Base-by-base conservation (phyloP, 305 asterid genomes). In the Fraxinus dipetala region DNA sequence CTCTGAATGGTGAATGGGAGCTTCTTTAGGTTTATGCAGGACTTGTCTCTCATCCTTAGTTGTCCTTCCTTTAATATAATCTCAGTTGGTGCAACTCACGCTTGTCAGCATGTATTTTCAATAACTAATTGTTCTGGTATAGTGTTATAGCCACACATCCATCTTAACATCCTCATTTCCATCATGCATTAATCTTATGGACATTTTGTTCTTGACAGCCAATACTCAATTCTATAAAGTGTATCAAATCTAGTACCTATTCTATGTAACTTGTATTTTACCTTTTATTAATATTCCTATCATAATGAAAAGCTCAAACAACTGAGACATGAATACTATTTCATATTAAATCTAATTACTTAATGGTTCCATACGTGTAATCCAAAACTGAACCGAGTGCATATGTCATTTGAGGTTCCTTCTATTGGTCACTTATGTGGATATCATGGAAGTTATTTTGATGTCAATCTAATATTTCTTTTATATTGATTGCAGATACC, bases 401-500 rank as follows among this genome's bases (percentile, higher is more conserved):
- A 35, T 59, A 34, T 31, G 79, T 34, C 63, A 43, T 63, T 79
- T 24, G 40, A 76, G 40, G 14, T 78, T 56, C 48, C 73, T 63
- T 61, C 61, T 34, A 59, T 35, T 76, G 56, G n/a, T n/a, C 2
- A 73, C 56, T 74, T 78, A 48, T 82, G 61, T 74, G 74, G 35
- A 14, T 10, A 28, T 31, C 10, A 0, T 35, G 36, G 54, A 87
- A 76, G 48, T 79, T 83, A 78, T 45, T 81, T 80, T 67, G 20
- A 36, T 61, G 26, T 26, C 28, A 61, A 45, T 56, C 81, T 87
- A 80, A 87, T 38, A 77, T 78, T 82, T 84, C 75, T 45, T 28
- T 34, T 65, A 28, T 63, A n/a, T 34, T 80, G 74, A 78, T 75
- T 85, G 88, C 97, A 93, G 98, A 94, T 93, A 83, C 98, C 98